Evolutionary conservation across 148 eudicot genomes (phyloP), one percentile per base, ranked within the genome.

Genomic region (Camellia granthamiana): DNA sequence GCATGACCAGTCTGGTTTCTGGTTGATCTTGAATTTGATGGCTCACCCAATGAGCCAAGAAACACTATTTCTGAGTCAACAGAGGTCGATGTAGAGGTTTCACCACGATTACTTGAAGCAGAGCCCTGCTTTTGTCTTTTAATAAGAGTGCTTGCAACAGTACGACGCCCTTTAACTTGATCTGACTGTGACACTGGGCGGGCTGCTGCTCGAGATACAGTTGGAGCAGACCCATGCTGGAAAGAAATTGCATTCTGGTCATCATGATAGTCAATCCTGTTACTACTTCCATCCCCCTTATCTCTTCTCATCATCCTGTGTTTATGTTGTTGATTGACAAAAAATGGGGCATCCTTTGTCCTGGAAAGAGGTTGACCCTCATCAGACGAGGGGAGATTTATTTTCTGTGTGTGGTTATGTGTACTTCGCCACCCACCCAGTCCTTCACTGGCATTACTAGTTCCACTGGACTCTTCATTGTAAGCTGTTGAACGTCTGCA

Each of bases 121-220:
- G 80, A 81, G 15, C 82, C 88, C 76, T 78, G 88, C 84, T 78
- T 89, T 84, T 75, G 92, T 83, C 89, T 87, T 90, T 87, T 88
- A n/a, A 76, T 66, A 19, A 80, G 79, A 47, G 78, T 51, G 72
- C 61, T 79, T 44, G 85, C 38, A n/a, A 82, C 76, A 72, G 60
- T 19, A 49, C 21, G 79, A 69, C 41, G 75, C 47, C 82, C 84
- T 19, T 70, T 78, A 30, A 63, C 14, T 72, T 65, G 82, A 23
- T 74, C 73, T 7, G 64, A 60, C n/a, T 78, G 81, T 79, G 79
- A 72, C 55, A 63, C 46, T 16, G 21, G 78, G 46, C 11, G 70
- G 42, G 69, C 52, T 14, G 54, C 66, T 58, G 75, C 44, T 55
- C 71, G 82, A 69, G 61, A 62, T 65, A 6, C 44, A 79, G 83